phyloP scores from a whole-genome alignment of 2,329 filamentous ascomycete species.

The Sarocladiaceae sp. region DNA sequence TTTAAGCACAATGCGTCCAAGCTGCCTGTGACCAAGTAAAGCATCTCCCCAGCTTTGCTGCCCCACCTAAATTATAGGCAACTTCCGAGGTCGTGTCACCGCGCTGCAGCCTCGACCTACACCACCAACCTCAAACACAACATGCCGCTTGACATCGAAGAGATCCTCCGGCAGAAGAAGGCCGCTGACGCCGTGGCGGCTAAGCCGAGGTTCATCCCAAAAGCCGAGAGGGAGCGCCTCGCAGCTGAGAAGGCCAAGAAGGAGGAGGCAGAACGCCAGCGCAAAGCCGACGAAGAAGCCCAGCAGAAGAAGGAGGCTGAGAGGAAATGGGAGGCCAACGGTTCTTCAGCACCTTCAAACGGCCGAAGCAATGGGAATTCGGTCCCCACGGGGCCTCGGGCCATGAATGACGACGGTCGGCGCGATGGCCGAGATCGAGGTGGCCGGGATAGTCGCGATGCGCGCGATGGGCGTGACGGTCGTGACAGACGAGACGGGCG shows the following conservation, averaged over 20 bases:
- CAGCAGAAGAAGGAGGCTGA: conserved; percentile 66
- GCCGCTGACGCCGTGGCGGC: conserved; percentile 76
- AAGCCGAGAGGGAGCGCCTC: conserved; percentile 72
- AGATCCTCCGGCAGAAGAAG: conserved; percentile 78
- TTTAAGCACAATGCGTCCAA: background rate
- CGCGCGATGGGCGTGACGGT: background rate
- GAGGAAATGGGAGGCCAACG: conserved; percentile 28
- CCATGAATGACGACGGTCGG: too few relatives aligned
- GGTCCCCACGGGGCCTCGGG: too few relatives aligned
- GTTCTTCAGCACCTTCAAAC: too few relatives aligned
- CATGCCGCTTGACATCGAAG: conserved; percentile 68
- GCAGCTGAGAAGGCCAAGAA: conserved; percentile 73
- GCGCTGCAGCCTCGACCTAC: background rate
- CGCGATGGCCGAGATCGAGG: background rate
- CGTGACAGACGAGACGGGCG: background rate
- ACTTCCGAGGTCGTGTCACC: background rate
- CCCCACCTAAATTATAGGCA: background rate
- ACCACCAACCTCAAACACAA: conserved; percentile 5
- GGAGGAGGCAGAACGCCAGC: conserved; percentile 53
- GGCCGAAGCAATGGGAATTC: too few relatives aligned
- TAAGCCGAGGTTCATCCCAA: conserved; percentile 84
- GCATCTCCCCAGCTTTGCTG: background rate
- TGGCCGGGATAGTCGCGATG: background rate
- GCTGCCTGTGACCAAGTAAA: background rate
- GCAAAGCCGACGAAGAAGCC: conserved; percentile 48